Percentiles rank a stretch among this genome's conserved stretches.
phyloP scores from a whole-genome alignment of 306 rosid species.

The Sicyos baderoa region DNA sequence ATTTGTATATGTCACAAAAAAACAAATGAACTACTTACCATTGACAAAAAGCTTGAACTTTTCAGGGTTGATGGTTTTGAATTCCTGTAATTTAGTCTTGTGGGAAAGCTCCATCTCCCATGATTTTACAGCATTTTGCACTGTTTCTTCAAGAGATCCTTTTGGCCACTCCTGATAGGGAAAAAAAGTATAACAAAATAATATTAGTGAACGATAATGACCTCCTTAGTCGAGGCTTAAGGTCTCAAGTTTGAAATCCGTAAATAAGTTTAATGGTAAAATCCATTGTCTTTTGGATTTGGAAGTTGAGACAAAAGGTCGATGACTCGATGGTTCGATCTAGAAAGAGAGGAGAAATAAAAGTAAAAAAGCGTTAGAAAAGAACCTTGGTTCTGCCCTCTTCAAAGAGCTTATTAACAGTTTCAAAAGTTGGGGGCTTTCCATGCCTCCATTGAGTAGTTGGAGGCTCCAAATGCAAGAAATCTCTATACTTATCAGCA shows the following conservation, averaged over 20 bases:
- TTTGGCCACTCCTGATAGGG: slow-evolving; percentile 41
- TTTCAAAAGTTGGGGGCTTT: slow-evolving; percentile 48
- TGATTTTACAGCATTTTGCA: slow-evolving; percentile 49
- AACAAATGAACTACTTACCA: slow-evolving; percentile 22
- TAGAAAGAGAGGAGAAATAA: too few species aligned
- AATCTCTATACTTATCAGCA: slow-evolving; percentile 49
- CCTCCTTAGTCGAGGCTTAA: too few species aligned
- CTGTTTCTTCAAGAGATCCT: slow-evolving; percentile 57
- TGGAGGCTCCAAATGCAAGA: slow-evolving; percentile 28
- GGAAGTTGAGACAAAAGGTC: too few species aligned
- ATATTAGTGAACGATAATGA: too few species aligned
- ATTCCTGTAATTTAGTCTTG: slow-evolving; percentile 39
- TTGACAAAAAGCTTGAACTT: slow-evolving; percentile 46
- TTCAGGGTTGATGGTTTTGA: slow-evolving; percentile 38
- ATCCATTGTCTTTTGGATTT: too few species aligned
- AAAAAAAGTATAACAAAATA: too few species aligned
- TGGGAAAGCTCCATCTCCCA: slow-evolving; percentile 58
- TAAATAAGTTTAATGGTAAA: too few species aligned
- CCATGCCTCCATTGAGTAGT: slow-evolving; percentile 54
- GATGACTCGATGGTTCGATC: too few species aligned
- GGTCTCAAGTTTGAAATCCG: too few species aligned
- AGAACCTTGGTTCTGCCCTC: slow-evolving; percentile 56
- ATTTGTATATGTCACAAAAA: not conserved
- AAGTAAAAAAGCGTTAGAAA: too few species aligned
- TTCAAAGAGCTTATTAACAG: slow-evolving; percentile 52